Base-by-base conservation (phyloP, 2,329 filamentous ascomycete species). In the Penicillium hordei region DNA sequence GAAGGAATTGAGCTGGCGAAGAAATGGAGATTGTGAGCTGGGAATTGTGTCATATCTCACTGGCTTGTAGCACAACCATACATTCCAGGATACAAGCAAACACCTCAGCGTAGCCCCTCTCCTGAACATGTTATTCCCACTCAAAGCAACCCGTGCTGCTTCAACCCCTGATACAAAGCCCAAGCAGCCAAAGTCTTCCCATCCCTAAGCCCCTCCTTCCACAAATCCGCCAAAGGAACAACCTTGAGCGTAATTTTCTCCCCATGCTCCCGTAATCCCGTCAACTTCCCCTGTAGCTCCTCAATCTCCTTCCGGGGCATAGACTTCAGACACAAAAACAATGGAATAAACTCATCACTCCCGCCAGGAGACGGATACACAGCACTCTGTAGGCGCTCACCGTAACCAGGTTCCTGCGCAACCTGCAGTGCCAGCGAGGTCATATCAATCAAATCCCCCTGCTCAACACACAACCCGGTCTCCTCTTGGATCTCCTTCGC, bases 1-100 rank as follows among this genome's bases (percentile, higher is more conserved):
- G 89, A 93, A 72, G 90, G 90, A 0, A 86, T 93, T 59, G 86
- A 93, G 69, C 76, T 91, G 61, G 88, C 88, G 21, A 89, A 86
- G 77, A 75, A 72, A 61, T 70, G 68, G 62, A 68, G 62, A 48
- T 58, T 71, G 43, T 64, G 48, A 61, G n/a, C 19, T 25, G 9
- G 6, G 29, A 23, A 23, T 5, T 19, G 27, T 36, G n/a, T 9
- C 12, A 19, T 25, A 27, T n/a, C 6, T 38, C 23, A 53, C 31
- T n/a, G 6, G 23, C 10, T 5, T n/a, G n/a, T 23, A 19, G 27
- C 8, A 40, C 25, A 27, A 5, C 13, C 19, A 21, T 45, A 17
- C 13, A 19, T 19, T 13, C 21, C 21, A 23, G 3, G 17, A 33
- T 33, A 21, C 43, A 46, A 48, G 10, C 9, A 21, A 31, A 15